Base-by-base conservation (phyloP, 768 basidiomycete species). In the Kwoniella mangroviensis region DNA sequence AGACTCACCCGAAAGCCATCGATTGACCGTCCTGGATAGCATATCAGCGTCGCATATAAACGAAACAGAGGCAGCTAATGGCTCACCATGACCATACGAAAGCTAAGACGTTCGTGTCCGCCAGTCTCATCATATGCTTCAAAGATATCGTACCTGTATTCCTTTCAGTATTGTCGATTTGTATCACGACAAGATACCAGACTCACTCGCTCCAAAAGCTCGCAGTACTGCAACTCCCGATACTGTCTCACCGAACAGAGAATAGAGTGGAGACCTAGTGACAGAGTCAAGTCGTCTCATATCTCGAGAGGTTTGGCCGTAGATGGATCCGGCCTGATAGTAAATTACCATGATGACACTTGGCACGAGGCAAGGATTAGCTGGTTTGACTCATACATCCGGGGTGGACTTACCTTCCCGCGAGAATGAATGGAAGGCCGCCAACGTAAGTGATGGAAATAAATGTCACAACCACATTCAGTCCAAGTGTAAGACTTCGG, bases 31-130 rank as follows among this genome's bases (percentile, higher is more conserved):
- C 75, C 70, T 70, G 40, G 3, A 41, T 34, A 17, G 52, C 4
- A 52, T 72, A 15, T 63, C 49, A 72, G 51, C 26, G 15, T 22
- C 28, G 21, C 21, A 41, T 57, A 7, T n/a, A 19, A 19, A 42
- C 42, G 19, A 7, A 17, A 60, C n/a, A 51, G 19, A 7, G 11
- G 52, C 4, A 34, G 21, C 22, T 13, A 40, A 17, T 40, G 5
- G 89, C 89, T 84, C 89, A 91, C 92, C 91, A 94, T 87, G 91
- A 90, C 94, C 94, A 95, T 78, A 68, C 73, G 55, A 75, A 79
- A 22, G 74, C 72, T 9, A 81, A 70, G 4, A 73, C 26, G 49
- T 81, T 80, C 11, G 76, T 78, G 57, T 82, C 77, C 11, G 75
- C 72, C 12, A 79, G 65, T 40, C 68, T 58, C 70, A 82, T 71